Evolutionary conservation across 1,284 basidiomycete species (phyloP), one percentile per base, ranked within the genome.

Genomic region (Fistulina hepatica): DNA sequence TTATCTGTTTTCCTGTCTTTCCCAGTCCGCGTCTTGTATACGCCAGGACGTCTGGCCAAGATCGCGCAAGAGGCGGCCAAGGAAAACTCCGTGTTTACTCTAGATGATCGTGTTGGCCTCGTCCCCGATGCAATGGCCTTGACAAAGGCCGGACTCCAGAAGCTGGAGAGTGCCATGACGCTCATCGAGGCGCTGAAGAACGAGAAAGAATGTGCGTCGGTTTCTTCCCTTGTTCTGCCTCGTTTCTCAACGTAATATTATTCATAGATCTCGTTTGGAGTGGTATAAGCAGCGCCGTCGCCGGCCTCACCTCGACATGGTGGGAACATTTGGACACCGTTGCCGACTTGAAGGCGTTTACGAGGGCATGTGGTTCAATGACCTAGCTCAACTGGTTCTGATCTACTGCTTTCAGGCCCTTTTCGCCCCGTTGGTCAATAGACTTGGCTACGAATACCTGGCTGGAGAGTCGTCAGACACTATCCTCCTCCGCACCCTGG

Each of bases 51-150:
- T 24, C 71, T 95, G 15, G 64, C 66, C 24, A 77, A 77, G 54
- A 85, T 97, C 43, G 91, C 84, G 10, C 60, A 69, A 30, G 86
- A 91, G 52, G 85, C 88, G 3, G 71, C 80, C 11, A 78, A 75
- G 53, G 51, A 64, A 17, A 56, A 75, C 42, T 73, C 76, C 10
- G 61, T 68, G 7, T 89, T 95, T 61, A 72, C 79, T 5, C 64
- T 90, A 40, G 79, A 85, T 46, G 94, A 98, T 58, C 75, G 89
- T 33, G 76, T 93, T 44, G 91, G 91, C 16, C 66, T 97, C 10
- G 73, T 93, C 21, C 76, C 81, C 44, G 90, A 94, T 52, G 71
- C 81, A 2, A 73, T 86, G 50, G 79, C 81, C 1, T 70, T 95
- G 22, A 75, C 88, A 23, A 78, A 82, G 52, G 84, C 89, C 20